phyloP scores from a whole-genome alignment of 305 asterid species.

The Solanum aculeatissimum region DNA sequence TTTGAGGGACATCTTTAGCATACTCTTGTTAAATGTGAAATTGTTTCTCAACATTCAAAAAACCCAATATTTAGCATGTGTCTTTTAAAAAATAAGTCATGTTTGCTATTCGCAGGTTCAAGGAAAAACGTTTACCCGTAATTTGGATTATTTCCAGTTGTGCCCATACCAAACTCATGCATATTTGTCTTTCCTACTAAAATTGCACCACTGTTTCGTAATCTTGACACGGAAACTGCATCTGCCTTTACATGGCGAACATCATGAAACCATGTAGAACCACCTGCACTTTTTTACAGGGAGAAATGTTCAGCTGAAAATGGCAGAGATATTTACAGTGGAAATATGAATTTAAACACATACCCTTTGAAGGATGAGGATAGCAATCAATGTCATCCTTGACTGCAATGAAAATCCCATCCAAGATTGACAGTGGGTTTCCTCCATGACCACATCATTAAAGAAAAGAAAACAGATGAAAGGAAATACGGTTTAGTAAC shows the following conservation, averaged over 20 bases:
- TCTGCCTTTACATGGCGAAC: slow-evolving; percentile 59
- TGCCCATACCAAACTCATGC: slow-evolving; percentile 95
- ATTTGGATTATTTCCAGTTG: slow-evolving; percentile 91
- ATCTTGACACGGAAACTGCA: slow-evolving; percentile 53
- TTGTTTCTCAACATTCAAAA: background rate
- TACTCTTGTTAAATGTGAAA: background rate
- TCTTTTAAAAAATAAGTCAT: background rate
- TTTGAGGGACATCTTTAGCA: background rate
- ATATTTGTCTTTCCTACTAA: slow-evolving; percentile 95
- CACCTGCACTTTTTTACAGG: slow-evolving; percentile 44
- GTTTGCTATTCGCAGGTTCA: background rate
- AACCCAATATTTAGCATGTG: background rate
- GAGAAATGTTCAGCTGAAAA: slow-evolving; percentile 1
- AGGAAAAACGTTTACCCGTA: slow-evolving; percentile 50
- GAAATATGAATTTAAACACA: slow-evolving; percentile 4
- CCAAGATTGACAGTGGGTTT: slow-evolving; percentile 59
- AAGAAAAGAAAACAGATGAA: background rate
- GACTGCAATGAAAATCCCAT: slow-evolving; percentile 84
- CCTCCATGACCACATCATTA: slow-evolving; percentile 35
- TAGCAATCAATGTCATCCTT: slow-evolving; percentile 91
- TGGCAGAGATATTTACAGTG: background rate
- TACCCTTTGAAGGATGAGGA: slow-evolving; percentile 86
- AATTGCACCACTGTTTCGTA: slow-evolving; percentile 76
- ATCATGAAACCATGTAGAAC: slow-evolving; percentile 78
- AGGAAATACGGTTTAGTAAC: background rate